Percentiles rank a stretch among this genome's conserved stretches.
Evolutionary conservation across 768 basidiomycete genomes (phyloP).

Genomic region (Pleurotus salmoneostramineus): DNA sequence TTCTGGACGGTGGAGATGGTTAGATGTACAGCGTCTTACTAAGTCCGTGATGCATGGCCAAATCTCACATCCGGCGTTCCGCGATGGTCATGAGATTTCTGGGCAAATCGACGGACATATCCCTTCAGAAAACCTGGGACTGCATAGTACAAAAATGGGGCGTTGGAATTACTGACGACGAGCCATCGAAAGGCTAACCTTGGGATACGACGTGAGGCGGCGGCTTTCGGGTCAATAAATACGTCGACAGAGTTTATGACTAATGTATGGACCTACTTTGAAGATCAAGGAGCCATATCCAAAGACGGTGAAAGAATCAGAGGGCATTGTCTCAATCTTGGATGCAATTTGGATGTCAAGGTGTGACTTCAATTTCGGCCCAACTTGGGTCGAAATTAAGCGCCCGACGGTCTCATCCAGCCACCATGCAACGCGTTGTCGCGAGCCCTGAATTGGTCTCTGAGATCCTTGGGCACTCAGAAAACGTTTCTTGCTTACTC

Average conservation of each 20-base stretch:
- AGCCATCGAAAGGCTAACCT: constrained; percentile 36
- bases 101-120: constrained; percentile 87
- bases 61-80: constrained; percentile 74
- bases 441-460: no score
- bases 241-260: neutral
- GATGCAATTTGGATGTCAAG: no score
- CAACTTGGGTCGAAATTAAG: no score
- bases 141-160: constrained; percentile 16
- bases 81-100: constrained; percentile 89
- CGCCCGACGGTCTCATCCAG: no score
- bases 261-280: constrained; percentile 49
- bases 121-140: constrained; percentile 86
- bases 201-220: constrained; percentile 73
- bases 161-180: neutral
- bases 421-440: no score
- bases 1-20: constrained; percentile 33
- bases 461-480: no score
- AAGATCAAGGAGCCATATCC: constrained; percentile 93
- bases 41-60: neutral
- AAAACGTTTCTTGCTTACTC: no score
- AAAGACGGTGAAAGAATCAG: constrained; percentile 66
- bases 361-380: no score
- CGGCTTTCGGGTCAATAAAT: constrained; percentile 43
- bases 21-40: neutral
- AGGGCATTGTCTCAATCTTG: neutral